Base-by-base conservation (phyloP, 805 yeast genomes). In the Jamesozyma spencerorum region DNA sequence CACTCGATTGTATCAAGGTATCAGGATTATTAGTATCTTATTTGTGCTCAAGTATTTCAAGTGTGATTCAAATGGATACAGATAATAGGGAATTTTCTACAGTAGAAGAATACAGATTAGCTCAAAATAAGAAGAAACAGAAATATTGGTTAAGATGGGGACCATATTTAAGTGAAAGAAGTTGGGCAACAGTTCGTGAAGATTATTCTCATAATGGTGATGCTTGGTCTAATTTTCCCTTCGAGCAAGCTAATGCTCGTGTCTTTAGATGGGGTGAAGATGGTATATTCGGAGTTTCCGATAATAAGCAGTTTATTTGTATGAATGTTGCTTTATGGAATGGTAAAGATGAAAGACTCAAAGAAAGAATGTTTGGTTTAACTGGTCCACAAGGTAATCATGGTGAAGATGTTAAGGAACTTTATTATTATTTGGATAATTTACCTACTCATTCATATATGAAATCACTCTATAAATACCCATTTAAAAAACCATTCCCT, bases 181-280 rank as follows among this genome's bases (percentile, higher is more conserved):
- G 84, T 49, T 85, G 95, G 94, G 68, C 84, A 24, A 75, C 85
- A 1, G 90, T 84, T 4, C 68, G 96, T 45, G 96, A 87, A 62
- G 96, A 86, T 58, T 87, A 87, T 62, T 82, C 94, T 0, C 69
- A 63, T 38, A 74, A 78, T 49, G 97, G 97, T 33, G 86, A 86
- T 50, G 95, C 95, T 3, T 87, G 97, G 97, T 71, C 77, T 30
- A 76, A 77, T 50, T 87, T 87, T 62, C 85, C 94, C 7, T 86
- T 85, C 58, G 94, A 85, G 44, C 86, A 85, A 45, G 81, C 94
- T 2, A 70, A 77, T 44, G 75, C 87, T 18, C 68, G 97, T 48
- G 76, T 85, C 13, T 87, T 83, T 59, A 70, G 97, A 34, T 87
- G 97, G 97, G 95, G 95, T 32, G 97, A 88, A 60, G 96, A 87